Base-by-base conservation (phyloP, 2,329 filamentous ascomycete species). In the Chaetothyriales sp. region DNA sequence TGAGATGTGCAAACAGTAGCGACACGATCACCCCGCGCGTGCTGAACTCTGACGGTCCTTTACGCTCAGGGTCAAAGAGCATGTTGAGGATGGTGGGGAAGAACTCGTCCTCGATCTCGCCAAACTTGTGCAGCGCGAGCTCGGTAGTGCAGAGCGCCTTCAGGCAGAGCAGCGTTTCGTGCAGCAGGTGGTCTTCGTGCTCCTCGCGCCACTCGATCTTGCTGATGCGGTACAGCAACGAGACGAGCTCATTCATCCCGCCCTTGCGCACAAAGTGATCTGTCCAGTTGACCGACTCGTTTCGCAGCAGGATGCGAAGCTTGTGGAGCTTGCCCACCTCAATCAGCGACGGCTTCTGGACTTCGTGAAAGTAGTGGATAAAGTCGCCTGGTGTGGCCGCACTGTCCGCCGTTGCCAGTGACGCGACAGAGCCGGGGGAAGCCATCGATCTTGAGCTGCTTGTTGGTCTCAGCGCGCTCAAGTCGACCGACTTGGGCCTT, bases 241-340 rank as follows among this genome's bases (percentile, higher is more conserved):
- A 81, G 37, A 95, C 85, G 56, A 97, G 86, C 67, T 95, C 88
- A 59, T 85, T 80, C 89, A 97, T 94, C 18, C 92, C 92, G 15
- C 87, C 89, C 57, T 89, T 82, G 43, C 81, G 77, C 60, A 97
- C 87, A 65, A 97, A 98, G 10, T 82, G 79, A 64, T 97, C 88
- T 2, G 94, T 94, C 92, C 92, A 98, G 10, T 85, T 80, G 5
- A 98, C 88, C 0, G 90, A 94, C 71, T 98, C 92, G 63, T 97
- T 97, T 18, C 92, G 82, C 50, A 98, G 75, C 49, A 97, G 71
- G 18, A 95, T 76, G 13, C 90, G 81, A 46, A 98, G 76, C 69
- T 97, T 97, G 70, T 97, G 92, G 37, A 98, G 71, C 65, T 92
- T 90, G 45, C 89, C 89, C n/a, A 97, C 86, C 66, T 97, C 90